phyloP scores from a whole-genome alignment of 164 flowering plant genomes.

The Vitis cinerea region DNA sequence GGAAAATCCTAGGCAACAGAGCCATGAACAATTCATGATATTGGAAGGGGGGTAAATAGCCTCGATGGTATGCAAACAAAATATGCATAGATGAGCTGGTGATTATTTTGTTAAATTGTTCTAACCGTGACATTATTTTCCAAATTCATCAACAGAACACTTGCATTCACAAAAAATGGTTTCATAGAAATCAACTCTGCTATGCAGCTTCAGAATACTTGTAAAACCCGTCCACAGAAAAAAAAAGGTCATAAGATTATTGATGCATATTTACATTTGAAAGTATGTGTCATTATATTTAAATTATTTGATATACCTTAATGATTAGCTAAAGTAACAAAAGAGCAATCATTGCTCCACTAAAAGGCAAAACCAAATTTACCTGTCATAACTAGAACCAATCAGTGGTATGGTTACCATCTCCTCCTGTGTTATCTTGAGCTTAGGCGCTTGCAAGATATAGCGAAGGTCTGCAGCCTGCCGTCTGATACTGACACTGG shows the following conservation, averaged over 20 bases:
- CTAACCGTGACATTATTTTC: neutral
- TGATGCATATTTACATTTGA: neutral
- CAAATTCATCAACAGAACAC: neutral
- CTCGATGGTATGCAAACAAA: neutral
- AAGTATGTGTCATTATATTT: neutral
- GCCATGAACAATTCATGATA: neutral
- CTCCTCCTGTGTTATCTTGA: conserved; percentile 91
- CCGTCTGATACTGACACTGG: conserved; percentile 69
- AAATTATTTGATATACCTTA: neutral
- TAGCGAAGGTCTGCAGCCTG: conserved; percentile 91
- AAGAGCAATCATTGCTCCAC: neutral
- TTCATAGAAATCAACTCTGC: too few species aligned
- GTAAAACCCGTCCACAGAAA: neutral
- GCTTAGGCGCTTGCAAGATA: conserved; percentile 92
- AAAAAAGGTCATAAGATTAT: neutral
- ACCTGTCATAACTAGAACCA: conserved; percentile 92
- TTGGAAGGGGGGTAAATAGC: neutral
- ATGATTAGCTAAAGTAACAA: neutral
- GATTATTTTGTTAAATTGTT: neutral
- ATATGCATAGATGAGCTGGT: neutral
- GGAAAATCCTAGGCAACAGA: neutral
- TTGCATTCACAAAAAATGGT: too few species aligned
- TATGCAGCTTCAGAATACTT: neutral
- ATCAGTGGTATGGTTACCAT: conserved; percentile 91
- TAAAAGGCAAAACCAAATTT: conserved; percentile 6